Evolutionary conservation across 352 stramenopile species (phyloP).

Genomic region (Pythium dissimile): DNA sequence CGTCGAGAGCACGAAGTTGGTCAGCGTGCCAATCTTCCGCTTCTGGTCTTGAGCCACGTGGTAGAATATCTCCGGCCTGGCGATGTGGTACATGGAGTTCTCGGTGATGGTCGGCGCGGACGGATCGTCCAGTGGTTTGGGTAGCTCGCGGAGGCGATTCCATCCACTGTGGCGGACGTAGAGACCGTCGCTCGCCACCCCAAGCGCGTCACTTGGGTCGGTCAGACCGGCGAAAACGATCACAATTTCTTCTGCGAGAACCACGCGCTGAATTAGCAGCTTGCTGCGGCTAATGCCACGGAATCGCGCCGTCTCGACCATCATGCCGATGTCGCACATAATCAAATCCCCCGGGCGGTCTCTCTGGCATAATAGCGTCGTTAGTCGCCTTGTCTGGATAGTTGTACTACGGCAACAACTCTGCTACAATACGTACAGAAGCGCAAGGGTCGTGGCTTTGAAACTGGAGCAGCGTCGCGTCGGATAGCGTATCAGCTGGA

Average conservation of each 20-base stretch:
- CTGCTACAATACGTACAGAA: not conserved
- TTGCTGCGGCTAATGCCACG: conserved; percentile 1
- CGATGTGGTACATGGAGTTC: conserved; percentile 2
- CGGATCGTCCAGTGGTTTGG: not conserved
- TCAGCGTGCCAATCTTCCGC: conserved; percentile 9
- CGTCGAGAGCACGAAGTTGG: conserved; percentile 13
- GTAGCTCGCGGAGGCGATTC: not conserved
- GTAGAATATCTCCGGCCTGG: not conserved
- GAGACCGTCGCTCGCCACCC: not conserved
- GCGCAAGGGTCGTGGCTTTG: not conserved
- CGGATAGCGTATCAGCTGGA: not conserved
- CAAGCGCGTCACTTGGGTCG: not conserved
- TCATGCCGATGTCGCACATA: not conserved
- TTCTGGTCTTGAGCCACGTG: conserved; percentile 5
- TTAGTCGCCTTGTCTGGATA: no score
- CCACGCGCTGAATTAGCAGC: not conserved
- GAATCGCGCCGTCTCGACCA: conserved; percentile 10
- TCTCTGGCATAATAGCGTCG: no score
- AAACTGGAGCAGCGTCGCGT: conserved; percentile 6
- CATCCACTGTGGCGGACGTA: conserved; percentile 13
- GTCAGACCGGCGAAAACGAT: conserved; percentile 6
- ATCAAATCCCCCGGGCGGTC: not conserved
- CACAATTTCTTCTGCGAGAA: not conserved
- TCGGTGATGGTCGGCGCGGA: not conserved
- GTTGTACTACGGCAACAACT: no score